Percentiles rank a stretch among this genome's conserved stretches.
Conservation (phyloP, 2,329 filamentous ascomycete genomes). For the Berkeleyomyces basicola region DNA sequence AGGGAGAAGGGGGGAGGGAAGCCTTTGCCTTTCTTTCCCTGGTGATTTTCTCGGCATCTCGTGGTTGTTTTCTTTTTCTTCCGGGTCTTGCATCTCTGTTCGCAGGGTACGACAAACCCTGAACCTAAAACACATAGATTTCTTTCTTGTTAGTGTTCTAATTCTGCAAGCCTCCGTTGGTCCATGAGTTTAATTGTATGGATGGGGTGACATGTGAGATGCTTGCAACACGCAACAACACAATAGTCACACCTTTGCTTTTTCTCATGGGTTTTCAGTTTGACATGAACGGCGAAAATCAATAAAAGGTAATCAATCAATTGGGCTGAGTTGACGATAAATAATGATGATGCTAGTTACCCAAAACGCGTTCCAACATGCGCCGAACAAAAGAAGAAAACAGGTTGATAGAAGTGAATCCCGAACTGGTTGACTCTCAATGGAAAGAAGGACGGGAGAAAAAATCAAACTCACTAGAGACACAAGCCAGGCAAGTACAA, state of each 20-base stretch:
- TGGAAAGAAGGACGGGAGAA: no score
- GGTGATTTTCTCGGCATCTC: not conserved
- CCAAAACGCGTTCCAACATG: not conserved
- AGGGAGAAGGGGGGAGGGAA: not conserved
- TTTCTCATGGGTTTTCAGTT: no score
- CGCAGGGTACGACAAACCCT: not conserved
- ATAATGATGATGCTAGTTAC: not conserved
- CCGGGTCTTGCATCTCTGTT: not conserved
- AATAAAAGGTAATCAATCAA: no score
- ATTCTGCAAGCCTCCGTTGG: not conserved
- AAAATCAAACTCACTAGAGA: no score
- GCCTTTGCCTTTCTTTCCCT: not conserved
- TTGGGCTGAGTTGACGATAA: no score
- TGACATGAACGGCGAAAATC: no score
- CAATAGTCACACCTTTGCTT: no score
- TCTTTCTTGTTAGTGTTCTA: not conserved
- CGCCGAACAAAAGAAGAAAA: not conserved
- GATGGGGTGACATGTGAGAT: no score
- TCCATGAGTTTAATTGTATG: not conserved
- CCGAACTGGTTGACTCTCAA: no score
- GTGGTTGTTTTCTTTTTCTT: not conserved
- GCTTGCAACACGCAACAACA: no score
- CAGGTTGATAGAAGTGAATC: not conserved
- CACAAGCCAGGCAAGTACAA: no score
- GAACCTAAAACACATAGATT: conserved; percentile 1